Conservation (phyloP, 2,329 filamentous ascomycete species). For the Fusarium sp. region DNA sequence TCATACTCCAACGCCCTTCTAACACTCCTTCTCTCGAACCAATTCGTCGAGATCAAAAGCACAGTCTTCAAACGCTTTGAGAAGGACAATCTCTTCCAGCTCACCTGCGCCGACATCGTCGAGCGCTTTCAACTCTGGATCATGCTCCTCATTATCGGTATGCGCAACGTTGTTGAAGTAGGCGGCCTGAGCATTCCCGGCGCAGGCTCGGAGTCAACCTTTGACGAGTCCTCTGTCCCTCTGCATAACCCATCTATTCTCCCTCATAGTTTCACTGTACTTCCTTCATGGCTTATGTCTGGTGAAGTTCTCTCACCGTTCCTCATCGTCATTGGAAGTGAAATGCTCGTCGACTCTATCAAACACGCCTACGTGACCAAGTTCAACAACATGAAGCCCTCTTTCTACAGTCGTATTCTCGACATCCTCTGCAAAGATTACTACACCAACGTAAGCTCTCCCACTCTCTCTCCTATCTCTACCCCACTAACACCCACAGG, state of each 20-base stretch:
- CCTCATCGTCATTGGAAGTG: slow-evolving; percentile 90
- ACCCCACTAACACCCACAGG: slow-evolving; percentile 56
- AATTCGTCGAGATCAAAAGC: slow-evolving; percentile 98
- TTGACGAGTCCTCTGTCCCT: slow-evolving; percentile 63
- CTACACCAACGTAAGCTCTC: slow-evolving; percentile 81
- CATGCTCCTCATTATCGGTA: slow-evolving; percentile 94
- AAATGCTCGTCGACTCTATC: slow-evolving; percentile 96
- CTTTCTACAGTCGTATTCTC: slow-evolving; percentile 86
- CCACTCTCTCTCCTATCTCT: not conserved
- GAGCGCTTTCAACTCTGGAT: slow-evolving; percentile 98
- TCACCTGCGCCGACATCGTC: slow-evolving; percentile 95
- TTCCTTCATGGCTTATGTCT: slow-evolving; percentile 79
- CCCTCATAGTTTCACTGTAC: slow-evolving; percentile 87
- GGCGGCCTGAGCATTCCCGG: slow-evolving; percentile 77
- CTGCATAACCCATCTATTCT: slow-evolving; percentile 77
- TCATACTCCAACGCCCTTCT: slow-evolving; percentile 96
- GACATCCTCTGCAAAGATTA: slow-evolving; percentile 98
- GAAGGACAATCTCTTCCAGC: slow-evolving; percentile 95
- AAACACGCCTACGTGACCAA: slow-evolving; percentile 99
- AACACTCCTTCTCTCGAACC: slow-evolving; percentile 92
- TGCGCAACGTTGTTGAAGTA: slow-evolving; percentile 95
- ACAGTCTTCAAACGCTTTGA: slow-evolving; percentile 99
- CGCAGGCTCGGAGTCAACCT: slow-evolving; percentile 58
- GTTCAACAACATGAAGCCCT: slow-evolving; percentile 96
- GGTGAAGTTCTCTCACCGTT: slow-evolving; percentile 94